Evolutionary conservation across 2,329 filamentous ascomycete species (phyloP), one percentile per base, ranked within the genome.

Genomic region (Sclerotinia sclerotiorum): DNA sequence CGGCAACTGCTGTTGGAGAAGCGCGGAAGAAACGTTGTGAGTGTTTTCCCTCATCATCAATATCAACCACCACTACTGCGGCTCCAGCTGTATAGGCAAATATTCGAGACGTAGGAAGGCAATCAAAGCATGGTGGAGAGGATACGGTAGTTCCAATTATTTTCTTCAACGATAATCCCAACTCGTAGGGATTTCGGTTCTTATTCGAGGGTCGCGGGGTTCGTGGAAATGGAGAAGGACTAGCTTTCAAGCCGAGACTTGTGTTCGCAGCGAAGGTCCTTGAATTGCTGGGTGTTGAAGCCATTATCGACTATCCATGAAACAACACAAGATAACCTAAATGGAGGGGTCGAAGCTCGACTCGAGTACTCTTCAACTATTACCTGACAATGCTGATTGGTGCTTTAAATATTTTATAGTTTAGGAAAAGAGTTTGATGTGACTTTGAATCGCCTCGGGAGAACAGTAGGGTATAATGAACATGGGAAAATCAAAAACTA

Each of bases 71-170:
- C 0, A 99, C 92, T n/a, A 93, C 94, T 55, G 94, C 93, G 13
- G 93, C 95, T 67, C 95, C 95, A 11, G 95, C 94, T 71, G 93
- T 94, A 78, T 97, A 95, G 67, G 93, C 93, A 79, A 98, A 97
- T 63, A 84, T 84, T 68, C 82, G 82, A 65, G 85, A 89, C 17
- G 89, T 87, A 52, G 90, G 83, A 70, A 94, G 88, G 72, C 87
- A 89, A 77, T 96, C 93, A 79, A 99, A 97, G 71, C 92, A 93
- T 77, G 91, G 94, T 52, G 93, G 90, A 5, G 91, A 91, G 73
- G 84, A 87, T 72, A 93, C 94, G 10, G 94, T 98, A 32, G 94
- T 97, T 58, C 95, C 95, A 75, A 98, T 91, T 68, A 98, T 93
- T 71, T 92, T 88, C 78, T 89, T 90, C 70, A 97, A 83, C 51